Evolutionary conservation across 2,329 filamentous ascomycete species (phyloP).

Genomic region (Lachnellula arida): DNA sequence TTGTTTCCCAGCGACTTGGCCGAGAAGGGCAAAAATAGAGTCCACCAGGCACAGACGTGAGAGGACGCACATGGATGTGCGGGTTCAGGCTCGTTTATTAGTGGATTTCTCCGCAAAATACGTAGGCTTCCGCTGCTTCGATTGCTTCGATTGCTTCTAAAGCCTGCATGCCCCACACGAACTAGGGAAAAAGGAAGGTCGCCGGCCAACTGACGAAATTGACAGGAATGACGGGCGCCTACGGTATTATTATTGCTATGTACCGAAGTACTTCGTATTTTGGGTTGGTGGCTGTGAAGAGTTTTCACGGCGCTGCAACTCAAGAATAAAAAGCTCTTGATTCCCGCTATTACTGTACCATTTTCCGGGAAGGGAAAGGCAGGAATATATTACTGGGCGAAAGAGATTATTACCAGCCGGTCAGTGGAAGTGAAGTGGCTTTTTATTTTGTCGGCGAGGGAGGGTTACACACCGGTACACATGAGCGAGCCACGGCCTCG

Average conservation of each 20-base stretch:
- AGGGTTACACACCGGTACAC: not conserved
- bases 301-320: conserved; percentile 13
- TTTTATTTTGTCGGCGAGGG: not conserved
- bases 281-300: conserved; percentile 15
- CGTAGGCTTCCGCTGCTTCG: not conserved
- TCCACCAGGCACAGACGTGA: not conserved
- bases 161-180: conserved; percentile 13
- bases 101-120: conserved; percentile 15
- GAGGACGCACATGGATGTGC: not conserved
- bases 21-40: conserved; percentile 15
- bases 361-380: not conserved
- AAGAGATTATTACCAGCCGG: too few relatives aligned
- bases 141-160: conserved; percentile 15
- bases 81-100: not conserved
- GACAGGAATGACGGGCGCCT: not conserved
- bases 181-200: not conserved
- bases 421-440: too few relatives aligned
- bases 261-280: not conserved
- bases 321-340: not conserved
- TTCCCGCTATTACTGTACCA: not conserved
- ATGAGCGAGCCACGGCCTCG: conserved; percentile 5
- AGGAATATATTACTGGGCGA: too few relatives aligned
- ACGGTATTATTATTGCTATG: not conserved
- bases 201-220: not conserved
- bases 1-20: conserved; percentile 7